Conservation (phyloP, 225 moss, liverwort and hornwort genomes). For the Anthoceros angustus region DNA sequence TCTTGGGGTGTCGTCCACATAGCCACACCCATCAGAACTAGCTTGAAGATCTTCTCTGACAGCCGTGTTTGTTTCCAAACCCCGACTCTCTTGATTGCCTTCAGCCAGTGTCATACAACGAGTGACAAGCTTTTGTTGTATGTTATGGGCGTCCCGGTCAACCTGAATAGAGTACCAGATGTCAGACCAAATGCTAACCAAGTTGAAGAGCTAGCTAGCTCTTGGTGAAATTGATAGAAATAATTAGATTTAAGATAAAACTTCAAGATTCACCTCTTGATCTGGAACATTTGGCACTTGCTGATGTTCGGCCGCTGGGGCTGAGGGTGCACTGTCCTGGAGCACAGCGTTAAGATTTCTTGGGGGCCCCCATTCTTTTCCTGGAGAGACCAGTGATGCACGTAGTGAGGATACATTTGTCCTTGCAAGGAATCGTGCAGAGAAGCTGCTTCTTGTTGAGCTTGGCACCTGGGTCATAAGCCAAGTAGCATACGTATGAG, state of each 20-base stretch:
- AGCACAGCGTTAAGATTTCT: constrained; percentile 14
- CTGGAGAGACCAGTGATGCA: constrained; percentile 20
- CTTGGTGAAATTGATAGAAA: too few relatives aligned
- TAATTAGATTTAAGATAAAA: too few relatives aligned
- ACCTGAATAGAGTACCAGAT: background rate
- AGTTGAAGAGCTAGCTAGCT: too few relatives aligned
- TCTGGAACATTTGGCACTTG: background rate
- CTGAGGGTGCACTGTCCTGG: constrained; percentile 8
- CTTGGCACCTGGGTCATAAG: constrained; percentile 24
- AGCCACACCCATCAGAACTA: too few relatives aligned
- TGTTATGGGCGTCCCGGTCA: background rate
- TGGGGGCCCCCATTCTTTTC: background rate
- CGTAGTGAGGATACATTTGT: constrained; percentile 16
- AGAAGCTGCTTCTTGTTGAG: constrained; percentile 25
- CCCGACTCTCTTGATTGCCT: background rate
- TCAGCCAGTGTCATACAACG: background rate
- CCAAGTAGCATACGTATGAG: too few relatives aligned
- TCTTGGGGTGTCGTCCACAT: background rate
- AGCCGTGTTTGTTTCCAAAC: background rate
- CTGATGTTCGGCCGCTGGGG: background rate
- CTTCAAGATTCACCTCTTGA: background rate
- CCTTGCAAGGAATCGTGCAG: constrained; percentile 20
- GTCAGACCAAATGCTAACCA: too few relatives aligned
- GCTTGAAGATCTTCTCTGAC: background rate
- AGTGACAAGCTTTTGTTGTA: background rate